Conservation (phyloP, 805 yeast species). For the Ogataea paraovalis region DNA sequence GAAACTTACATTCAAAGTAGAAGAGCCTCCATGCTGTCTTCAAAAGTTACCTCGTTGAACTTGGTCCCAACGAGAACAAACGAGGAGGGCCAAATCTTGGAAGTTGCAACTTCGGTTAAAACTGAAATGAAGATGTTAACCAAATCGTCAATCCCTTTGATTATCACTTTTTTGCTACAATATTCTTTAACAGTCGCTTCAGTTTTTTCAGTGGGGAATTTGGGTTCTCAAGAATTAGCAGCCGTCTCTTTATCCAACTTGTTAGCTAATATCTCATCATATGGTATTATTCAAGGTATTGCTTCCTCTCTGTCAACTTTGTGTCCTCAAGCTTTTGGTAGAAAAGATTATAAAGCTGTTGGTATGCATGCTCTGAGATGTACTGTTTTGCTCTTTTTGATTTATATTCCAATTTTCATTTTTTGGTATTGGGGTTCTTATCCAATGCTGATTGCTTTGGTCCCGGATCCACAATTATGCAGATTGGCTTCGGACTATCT, state of each 20-base stretch:
- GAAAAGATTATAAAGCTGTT: conserved; percentile 45
- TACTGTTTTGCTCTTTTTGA: conserved; percentile 38
- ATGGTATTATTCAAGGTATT: conserved; percentile 54
- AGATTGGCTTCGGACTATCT: conserved; percentile 45
- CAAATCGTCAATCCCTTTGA: conserved; percentile 45
- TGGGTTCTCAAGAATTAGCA: conserved; percentile 55
- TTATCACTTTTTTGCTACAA: conserved; percentile 50
- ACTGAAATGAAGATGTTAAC: conserved; percentile 38
- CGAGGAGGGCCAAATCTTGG: conserved; percentile 28
- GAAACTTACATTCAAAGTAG: conserved; percentile 22
- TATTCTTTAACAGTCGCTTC: conserved; percentile 51
- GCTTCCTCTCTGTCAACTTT: conserved; percentile 55
- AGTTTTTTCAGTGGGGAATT: conserved; percentile 54
- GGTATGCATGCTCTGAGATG: conserved; percentile 51
- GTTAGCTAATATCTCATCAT: conserved; percentile 53
- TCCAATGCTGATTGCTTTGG: conserved; percentile 28
- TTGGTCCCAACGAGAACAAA: conserved; percentile 18
- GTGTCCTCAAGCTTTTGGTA: conserved; percentile 60
- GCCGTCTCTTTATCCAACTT: conserved; percentile 57
- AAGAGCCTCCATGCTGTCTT: conserved; percentile 25
- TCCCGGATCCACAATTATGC: conserved; percentile 47
- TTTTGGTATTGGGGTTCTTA: conserved; percentile 38
- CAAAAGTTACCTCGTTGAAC: conserved; percentile 9
- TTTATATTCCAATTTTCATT: conserved; percentile 38
- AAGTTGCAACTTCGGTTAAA: conserved; percentile 37